These are phyloP conservation scores for Tolypocladium sp. DNA, from an alignment of 2,329 filamentous ascomycete species.

Conservation along the genomic window DNA sequence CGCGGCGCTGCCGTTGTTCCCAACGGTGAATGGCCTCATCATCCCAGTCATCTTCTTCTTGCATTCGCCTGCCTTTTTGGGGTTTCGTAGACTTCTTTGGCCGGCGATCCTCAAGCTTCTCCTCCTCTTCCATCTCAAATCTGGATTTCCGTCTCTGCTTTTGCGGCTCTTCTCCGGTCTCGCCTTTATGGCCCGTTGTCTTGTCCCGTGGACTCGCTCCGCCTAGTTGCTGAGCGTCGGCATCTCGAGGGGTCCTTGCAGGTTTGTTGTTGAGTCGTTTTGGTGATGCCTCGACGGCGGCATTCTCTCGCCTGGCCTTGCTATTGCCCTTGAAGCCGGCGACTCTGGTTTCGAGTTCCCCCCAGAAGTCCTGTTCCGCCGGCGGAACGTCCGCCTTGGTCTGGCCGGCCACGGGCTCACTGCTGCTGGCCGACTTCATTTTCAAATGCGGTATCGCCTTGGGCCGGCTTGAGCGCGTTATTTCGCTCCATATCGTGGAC, in stretches of 20 bases:
- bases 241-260: neutral
- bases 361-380: constrained; percentile 14
- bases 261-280: too few species aligned
- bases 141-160: constrained; percentile 18
- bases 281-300: neutral
- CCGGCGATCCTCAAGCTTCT: constrained; percentile 5
- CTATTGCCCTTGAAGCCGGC: constrained; percentile 5
- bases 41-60: constrained; percentile 26
- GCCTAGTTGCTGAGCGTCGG: neutral
- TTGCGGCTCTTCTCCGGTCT: constrained; percentile 1
- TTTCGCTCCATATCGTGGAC: constrained; percentile 8
- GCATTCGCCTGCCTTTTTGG: constrained; percentile 10
- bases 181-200: neutral
- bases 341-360: constrained; percentile 12
- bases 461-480: constrained; percentile 4
- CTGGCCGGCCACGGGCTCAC: neutral
- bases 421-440: neutral
- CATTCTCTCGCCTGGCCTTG: neutral
- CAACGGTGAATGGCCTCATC: constrained; percentile 26
- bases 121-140: constrained; percentile 18
- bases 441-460: neutral
- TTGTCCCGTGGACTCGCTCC: neutral
- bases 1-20: constrained; percentile 29
- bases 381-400: neutral
- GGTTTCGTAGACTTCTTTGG: constrained; percentile 16